A percentile compares a stretch with the other conserved stretches of the same genome.
Conservation (phyloP, 116 monocot genomes). For the Zostera marina region DNA sequence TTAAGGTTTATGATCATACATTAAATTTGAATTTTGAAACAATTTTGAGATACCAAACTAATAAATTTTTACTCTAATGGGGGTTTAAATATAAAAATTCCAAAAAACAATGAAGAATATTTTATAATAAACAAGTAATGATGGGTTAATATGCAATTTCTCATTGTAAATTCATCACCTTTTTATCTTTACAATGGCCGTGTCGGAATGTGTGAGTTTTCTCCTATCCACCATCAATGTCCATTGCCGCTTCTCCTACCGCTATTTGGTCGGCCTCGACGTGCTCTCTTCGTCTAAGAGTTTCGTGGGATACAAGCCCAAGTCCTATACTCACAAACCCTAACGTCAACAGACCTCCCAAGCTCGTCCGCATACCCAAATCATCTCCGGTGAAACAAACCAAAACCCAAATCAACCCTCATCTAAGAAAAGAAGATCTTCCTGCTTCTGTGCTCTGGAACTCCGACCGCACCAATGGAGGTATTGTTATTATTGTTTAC, state of each 20-base stretch:
- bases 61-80: too few relatives aligned
- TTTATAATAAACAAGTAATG: too few relatives aligned
- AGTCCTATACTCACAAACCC: slow-evolving; percentile 13
- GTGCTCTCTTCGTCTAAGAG: slow-evolving; percentile 3
- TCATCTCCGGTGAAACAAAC: not conserved
- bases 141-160: too few relatives aligned
- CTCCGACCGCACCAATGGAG: slow-evolving; percentile 4
- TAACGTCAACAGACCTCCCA: slow-evolving; percentile 2
- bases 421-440: slow-evolving; percentile 1
- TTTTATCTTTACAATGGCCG: too few relatives aligned
- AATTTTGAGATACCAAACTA: too few relatives aligned
- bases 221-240: too few relatives aligned
- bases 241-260: not conserved
- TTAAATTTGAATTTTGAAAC: too few relatives aligned
- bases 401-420: not conserved
- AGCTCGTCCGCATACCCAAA: not conserved
- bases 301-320: slow-evolving; percentile 27
- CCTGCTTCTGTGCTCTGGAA: slow-evolving; percentile 15
- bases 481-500: slow-evolving; percentile 2
- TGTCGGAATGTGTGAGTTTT: too few relatives aligned
- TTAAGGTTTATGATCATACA: too few relatives aligned
- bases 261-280: not conserved
- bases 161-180: too few relatives aligned
- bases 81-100: too few relatives aligned
- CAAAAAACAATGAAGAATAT: too few relatives aligned